These are phyloP conservation scores for Lanmaoa rubissima DNA, from an alignment of 768 basidiomycete species.

Conservation along the genomic window DNA sequence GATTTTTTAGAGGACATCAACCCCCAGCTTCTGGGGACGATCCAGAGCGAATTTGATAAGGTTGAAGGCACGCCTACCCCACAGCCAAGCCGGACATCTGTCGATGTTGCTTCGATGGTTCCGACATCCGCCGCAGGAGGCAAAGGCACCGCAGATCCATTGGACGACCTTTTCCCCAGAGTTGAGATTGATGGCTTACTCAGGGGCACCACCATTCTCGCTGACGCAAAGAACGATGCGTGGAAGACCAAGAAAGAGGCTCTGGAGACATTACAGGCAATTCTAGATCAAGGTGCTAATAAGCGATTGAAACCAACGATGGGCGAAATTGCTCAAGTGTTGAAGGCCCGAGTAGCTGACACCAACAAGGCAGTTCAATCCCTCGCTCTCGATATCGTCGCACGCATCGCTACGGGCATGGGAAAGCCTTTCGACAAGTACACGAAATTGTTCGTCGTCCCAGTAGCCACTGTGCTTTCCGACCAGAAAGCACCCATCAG, in stretches of 20 bases:
- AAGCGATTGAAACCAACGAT: conserved; percentile 89
- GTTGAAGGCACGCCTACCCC: conserved; percentile 76
- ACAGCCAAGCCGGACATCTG: conserved; percentile 72
- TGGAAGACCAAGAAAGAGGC: conserved; percentile 99
- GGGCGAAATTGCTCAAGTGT: conserved; percentile 87
- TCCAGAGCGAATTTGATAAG: conserved; percentile 90
- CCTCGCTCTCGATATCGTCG: conserved; percentile 86
- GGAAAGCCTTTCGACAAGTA: conserved; percentile 94
- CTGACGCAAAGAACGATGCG: conserved; percentile 85
- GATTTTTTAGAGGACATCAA: conserved; percentile 93
- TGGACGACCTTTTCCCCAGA: conserved; percentile 94
- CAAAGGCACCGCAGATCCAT: conserved; percentile 54
- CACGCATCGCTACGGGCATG: conserved; percentile 91
- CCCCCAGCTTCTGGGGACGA: conserved; percentile 88
- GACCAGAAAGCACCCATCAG: conserved; percentile 93
- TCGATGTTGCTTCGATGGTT: conserved; percentile 61
- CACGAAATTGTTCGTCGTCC: conserved; percentile 67
- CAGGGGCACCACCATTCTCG: conserved; percentile 76
- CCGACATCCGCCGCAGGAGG: conserved; percentile 41
- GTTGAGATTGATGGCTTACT: conserved; percentile 89
- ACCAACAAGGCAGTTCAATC: conserved; percentile 93
- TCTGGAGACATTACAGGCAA: conserved; percentile 75
- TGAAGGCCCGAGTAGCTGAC: conserved; percentile 87
- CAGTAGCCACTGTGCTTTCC: conserved; percentile 80
- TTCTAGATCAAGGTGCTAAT: conserved; percentile 88